These are phyloP conservation scores for Fagopyrum homotropicum DNA, from an alignment of 148 eudicot genomes.

Conservation along the genomic window DNA sequence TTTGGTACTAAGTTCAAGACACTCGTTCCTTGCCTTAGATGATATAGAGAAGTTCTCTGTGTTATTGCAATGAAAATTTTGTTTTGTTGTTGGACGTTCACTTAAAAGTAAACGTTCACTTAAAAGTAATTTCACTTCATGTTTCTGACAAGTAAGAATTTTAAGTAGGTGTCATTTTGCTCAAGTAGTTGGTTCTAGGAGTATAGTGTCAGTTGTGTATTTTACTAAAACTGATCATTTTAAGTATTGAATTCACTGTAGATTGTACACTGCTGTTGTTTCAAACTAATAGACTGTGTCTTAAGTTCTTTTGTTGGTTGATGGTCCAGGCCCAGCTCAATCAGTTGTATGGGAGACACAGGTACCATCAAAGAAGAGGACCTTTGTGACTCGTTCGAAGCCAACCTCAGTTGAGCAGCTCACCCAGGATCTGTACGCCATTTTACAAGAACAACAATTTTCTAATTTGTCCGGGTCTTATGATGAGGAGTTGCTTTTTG, in stretches of 20 bases:
- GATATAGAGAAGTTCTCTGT: not conserved
- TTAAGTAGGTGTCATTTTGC: not conserved
- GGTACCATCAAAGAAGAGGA: constrained; percentile 89
- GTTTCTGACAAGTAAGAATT: not conserved
- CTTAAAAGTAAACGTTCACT: not conserved
- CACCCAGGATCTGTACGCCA: constrained; percentile 71
- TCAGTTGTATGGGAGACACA: constrained; percentile 77
- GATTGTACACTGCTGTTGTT: not conserved
- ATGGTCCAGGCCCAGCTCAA: constrained; percentile 67
- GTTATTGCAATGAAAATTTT: not conserved
- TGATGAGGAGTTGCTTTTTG: constrained; percentile 89
- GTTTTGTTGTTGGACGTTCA: not conserved
- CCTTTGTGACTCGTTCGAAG: constrained; percentile 65
- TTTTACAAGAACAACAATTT: constrained; percentile 60
- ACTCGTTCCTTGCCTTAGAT: not conserved
- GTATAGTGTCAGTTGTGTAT: not conserved
- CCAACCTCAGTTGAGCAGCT: constrained; percentile 89
- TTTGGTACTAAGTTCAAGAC: not conserved
- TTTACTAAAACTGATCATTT: not conserved
- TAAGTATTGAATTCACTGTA: not conserved
- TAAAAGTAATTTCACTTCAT: not conserved
- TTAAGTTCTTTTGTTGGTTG: constrained; percentile 8
- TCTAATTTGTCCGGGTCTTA: constrained; percentile 68
- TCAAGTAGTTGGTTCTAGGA: not conserved
- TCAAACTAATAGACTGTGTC: not conserved